A percentile compares a stretch with the other conserved stretches of the same genome.
phyloP scores from a whole-genome alignment of 2,329 filamentous ascomycete species.

The Neurospora crassa region DNA sequence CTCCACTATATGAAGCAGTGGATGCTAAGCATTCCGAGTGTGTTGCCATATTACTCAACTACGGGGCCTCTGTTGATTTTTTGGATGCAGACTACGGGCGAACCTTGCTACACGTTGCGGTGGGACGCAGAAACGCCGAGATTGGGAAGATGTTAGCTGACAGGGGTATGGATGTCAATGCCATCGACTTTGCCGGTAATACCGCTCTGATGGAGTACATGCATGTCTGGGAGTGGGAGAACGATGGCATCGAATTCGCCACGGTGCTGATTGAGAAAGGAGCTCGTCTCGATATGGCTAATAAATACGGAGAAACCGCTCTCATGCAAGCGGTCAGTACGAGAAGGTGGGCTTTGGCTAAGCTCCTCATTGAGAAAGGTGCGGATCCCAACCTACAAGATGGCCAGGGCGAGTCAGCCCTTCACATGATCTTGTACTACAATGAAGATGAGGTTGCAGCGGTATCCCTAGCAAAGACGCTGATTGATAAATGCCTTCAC shows the following conservation, averaged over 20 bases:
- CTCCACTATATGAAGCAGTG: neutral
- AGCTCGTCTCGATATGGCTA: neutral
- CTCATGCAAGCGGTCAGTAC: rapidly evolving
- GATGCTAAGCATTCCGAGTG: rapidly evolving
- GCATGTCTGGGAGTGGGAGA: no score
- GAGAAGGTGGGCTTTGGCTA: neutral
- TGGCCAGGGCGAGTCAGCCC: neutral
- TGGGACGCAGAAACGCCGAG: rapidly evolving
- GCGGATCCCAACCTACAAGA: neutral
- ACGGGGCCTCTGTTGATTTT: neutral
- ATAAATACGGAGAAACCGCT: neutral
- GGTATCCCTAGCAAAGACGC: neutral
- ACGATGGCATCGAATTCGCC: neutral
- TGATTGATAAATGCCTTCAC: neutral
- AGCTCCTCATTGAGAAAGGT: neutral
- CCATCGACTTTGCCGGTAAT: neutral
- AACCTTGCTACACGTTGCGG: neutral
- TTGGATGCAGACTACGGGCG: rapidly evolving
- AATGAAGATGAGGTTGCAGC: neutral
- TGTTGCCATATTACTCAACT: neutral
- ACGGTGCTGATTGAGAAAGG: neutral
- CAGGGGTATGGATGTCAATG: neutral
- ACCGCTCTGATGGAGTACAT: neutral
- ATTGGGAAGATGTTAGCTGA: neutral
- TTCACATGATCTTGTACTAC: neutral